These are phyloP conservation scores for Allantophomopsis cytisporea DNA, from an alignment of 2,329 filamentous ascomycete species.

Conservation along the genomic window DNA sequence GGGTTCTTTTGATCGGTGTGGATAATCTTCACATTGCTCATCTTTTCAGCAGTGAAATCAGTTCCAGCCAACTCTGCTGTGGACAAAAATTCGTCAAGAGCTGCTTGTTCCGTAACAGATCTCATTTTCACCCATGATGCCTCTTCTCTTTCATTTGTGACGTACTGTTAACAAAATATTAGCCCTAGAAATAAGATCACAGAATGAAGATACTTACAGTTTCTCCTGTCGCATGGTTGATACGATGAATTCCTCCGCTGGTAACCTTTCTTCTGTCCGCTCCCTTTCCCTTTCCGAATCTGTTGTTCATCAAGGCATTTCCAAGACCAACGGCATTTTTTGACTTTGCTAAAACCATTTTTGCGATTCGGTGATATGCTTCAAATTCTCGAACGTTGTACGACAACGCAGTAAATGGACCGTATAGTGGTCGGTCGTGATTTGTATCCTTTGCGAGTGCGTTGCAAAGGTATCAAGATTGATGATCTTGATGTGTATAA, in stretches of 20 bases:
- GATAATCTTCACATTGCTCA: conserved; percentile 98
- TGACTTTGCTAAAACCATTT: conserved; percentile 74
- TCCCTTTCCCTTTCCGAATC: conserved; percentile 88
- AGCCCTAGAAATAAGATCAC: not conserved
- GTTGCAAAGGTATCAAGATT: no score
- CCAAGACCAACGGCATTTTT: conserved; percentile 92
- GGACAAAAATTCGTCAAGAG: conserved; percentile 89
- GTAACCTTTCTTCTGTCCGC: conserved; percentile 64
- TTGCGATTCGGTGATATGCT: conserved; percentile 2
- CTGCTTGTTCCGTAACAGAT: conserved; percentile 92
- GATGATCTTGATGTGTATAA: no score
- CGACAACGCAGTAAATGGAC: no score
- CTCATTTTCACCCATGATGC: conserved; percentile 99
- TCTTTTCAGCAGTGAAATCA: conserved; percentile 97
- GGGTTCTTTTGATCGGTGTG: conserved; percentile 94
- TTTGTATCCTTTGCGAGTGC: no score
- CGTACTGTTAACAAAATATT: conserved; percentile 42
- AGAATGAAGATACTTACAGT: conserved; percentile 29
- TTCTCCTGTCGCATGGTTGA: conserved; percentile 70
- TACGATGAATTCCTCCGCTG: conserved; percentile 38
- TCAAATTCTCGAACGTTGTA: no score
- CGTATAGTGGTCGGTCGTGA: no score
- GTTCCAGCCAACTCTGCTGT: conserved; percentile 96
- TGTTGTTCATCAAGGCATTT: conserved; percentile 97
- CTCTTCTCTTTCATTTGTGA: conserved; percentile 82